A percentile compares a stretch with the other conserved stretches of the same genome.
Evolutionary conservation across 106 monocot genomes (phyloP).

Genomic region (Acorus calamus): DNA sequence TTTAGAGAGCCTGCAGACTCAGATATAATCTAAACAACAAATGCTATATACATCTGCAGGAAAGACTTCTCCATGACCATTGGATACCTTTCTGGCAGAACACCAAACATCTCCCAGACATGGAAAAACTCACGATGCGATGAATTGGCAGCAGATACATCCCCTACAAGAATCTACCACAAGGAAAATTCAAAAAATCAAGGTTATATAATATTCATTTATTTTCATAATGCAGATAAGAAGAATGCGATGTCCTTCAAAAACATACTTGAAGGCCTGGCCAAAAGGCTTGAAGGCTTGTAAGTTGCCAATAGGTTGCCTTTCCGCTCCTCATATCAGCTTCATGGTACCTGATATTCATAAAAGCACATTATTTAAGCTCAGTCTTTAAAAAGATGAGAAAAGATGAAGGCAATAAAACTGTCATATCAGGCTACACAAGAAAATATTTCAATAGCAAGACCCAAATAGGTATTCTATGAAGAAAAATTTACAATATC

Average conservation of each 20-base stretch:
- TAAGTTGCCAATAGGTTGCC: conserved; percentile 93
- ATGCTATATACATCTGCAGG: too few relatives aligned
- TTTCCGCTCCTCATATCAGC: conserved; percentile 89
- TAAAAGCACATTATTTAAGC: neutral
- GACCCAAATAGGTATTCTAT: too few relatives aligned
- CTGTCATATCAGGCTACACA: too few relatives aligned
- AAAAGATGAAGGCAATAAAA: too few relatives aligned
- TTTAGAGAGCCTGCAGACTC: too few relatives aligned
- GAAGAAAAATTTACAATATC: too few relatives aligned
- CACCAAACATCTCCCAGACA: conserved; percentile 82
- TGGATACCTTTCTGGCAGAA: conserved; percentile 76
- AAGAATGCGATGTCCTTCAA: neutral
- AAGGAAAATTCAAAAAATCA: conserved; percentile 1
- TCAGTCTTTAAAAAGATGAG: too few relatives aligned
- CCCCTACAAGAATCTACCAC: conserved; percentile 66
- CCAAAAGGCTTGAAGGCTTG: conserved; percentile 97
- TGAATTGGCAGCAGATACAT: conserved; percentile 70
- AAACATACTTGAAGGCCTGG: conserved; percentile 80
- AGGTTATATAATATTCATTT: too few relatives aligned
- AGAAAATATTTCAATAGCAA: too few relatives aligned
- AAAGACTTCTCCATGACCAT: neutral
- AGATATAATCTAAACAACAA: too few relatives aligned
- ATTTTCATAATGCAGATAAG: too few relatives aligned
- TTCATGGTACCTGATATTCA: conserved; percentile 68
- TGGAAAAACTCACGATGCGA: conserved; percentile 89